These are phyloP conservation scores for Dissophora globulifera DNA, from an alignment of 192 early-diverging fungal genomes.

Conservation along the genomic window DNA sequence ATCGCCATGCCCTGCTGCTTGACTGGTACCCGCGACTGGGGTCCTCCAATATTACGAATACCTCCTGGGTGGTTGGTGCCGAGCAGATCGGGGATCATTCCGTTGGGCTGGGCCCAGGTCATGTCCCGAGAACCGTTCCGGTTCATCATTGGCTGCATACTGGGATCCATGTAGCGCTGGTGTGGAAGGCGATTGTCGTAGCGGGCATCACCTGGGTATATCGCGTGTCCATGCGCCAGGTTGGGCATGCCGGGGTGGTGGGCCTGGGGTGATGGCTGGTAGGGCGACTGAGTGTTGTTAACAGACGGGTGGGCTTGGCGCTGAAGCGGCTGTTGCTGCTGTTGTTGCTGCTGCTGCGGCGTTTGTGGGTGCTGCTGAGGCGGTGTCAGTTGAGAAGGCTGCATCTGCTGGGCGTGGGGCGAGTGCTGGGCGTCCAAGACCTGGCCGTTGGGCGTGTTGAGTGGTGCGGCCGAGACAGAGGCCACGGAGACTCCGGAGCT, in stretches of 20 bases:
- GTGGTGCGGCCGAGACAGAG: conserved; percentile 13
- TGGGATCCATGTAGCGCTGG: conserved; percentile 38
- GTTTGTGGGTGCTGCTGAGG: conserved; percentile 47
- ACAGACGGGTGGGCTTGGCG: conserved; percentile 28
- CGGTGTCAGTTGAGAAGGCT: conserved; percentile 31
- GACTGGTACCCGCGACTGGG: conserved; percentile 20
- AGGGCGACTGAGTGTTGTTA: conserved; percentile 29
- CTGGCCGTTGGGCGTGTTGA: conserved; percentile 30
- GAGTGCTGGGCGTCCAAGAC: conserved; percentile 31
- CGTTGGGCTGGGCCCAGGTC: conserved; percentile 27
- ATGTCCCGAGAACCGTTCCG: conserved; percentile 32
- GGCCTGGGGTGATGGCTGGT: conserved; percentile 36
- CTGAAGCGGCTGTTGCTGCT: conserved; percentile 25
- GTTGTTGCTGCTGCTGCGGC: conserved; percentile 35
- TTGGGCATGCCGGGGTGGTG: conserved; percentile 33
- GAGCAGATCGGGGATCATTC: conserved; percentile 43
- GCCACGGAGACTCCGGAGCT: conserved; percentile 5
- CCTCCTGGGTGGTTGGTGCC: conserved; percentile 34
- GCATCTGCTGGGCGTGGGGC: conserved; percentile 29
- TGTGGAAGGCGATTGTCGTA: conserved; percentile 25
- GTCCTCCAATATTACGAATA: conserved; percentile 15
- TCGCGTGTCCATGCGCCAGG: conserved; percentile 36
- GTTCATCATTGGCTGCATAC: conserved; percentile 35
- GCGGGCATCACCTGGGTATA: conserved; percentile 40
- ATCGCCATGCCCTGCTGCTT: conserved; percentile 38